Evolutionary conservation across 2,329 filamentous ascomycete species (phyloP).

Genomic region (Beauveria varroae): DNA sequence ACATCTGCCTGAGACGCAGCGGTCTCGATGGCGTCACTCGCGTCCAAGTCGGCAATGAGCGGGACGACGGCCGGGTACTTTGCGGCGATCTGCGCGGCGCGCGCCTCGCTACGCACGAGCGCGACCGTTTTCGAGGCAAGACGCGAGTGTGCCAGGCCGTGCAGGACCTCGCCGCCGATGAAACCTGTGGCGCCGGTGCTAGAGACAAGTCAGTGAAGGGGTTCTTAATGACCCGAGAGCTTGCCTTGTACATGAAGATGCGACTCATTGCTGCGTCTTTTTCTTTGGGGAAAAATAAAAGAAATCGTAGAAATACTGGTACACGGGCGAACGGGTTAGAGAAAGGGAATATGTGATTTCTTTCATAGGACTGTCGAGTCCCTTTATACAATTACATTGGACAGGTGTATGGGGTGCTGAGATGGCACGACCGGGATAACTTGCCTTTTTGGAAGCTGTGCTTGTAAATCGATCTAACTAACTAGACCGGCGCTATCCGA

Average conservation of each 20-base stretch:
- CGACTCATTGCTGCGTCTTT: neutral
- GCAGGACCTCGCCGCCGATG: conserved; percentile 17
- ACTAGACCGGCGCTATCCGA: neutral
- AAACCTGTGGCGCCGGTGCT: conserved; percentile 17
- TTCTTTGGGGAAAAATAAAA: neutral
- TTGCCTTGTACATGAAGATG: neutral
- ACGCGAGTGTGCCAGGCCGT: conserved; percentile 11
- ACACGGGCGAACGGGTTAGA: neutral
- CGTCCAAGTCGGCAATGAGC: conserved; percentile 36
- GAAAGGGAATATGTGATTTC: neutral
- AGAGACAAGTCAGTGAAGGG: neutral
- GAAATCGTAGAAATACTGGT: no score
- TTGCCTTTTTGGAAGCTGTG: neutral
- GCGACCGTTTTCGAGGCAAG: conserved; percentile 14
- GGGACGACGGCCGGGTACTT: conserved; percentile 7
- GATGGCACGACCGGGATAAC: neutral
- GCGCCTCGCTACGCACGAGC: conserved; percentile 14
- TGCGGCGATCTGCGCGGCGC: conserved; percentile 12
- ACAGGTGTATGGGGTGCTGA: neutral
- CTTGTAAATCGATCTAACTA: neutral
- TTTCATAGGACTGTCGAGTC: neutral
- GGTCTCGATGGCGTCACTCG: conserved; percentile 33
- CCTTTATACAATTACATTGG: neutral
- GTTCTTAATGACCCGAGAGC: neutral
- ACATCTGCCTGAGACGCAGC: conserved; percentile 38